These are phyloP conservation scores for Pelargonium australe DNA, from an alignment of 441 rosid genomes.

Conservation along the genomic window DNA sequence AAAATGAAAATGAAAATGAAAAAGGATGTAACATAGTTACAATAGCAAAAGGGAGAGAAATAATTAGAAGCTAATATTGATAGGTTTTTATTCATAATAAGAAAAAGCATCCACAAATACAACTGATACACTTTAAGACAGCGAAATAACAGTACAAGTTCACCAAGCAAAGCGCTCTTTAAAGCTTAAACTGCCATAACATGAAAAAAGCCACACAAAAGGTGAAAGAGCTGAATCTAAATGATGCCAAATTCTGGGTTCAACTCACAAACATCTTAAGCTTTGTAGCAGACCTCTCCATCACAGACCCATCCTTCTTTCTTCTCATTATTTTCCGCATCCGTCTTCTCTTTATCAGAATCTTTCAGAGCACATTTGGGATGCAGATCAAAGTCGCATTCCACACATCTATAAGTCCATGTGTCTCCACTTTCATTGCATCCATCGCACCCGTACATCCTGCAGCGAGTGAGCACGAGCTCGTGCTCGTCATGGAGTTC, in stretches of 20 bases:
- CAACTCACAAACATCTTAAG: slow-evolving; percentile 15
- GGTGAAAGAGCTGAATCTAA: not conserved
- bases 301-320: slow-evolving; percentile 56
- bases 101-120: no score
- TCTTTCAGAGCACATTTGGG: slow-evolving; percentile 47
- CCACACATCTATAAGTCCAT: slow-evolving; percentile 51
- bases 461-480: slow-evolving; percentile 37
- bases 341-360: slow-evolving; percentile 21
- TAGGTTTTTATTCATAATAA: no score
- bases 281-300: slow-evolving; percentile 45
- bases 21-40: no score
- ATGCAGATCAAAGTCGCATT: slow-evolving; percentile 71
- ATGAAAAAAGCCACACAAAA: not conserved
- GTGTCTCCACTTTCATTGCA: slow-evolving; percentile 34
- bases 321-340: slow-evolving; percentile 16
- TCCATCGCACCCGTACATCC: slow-evolving; percentile 35
- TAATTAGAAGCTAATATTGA: no score
- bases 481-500: slow-evolving; percentile 58
- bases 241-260: not conserved
- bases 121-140: no score
- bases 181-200: not conserved
- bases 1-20: no score
- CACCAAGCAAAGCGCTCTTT: not conserved
- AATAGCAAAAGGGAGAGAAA: no score
- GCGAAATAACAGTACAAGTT: no score